Evolutionary conservation across 1,284 basidiomycete species (phyloP).

Genomic region (Marasmius fiardii): DNA sequence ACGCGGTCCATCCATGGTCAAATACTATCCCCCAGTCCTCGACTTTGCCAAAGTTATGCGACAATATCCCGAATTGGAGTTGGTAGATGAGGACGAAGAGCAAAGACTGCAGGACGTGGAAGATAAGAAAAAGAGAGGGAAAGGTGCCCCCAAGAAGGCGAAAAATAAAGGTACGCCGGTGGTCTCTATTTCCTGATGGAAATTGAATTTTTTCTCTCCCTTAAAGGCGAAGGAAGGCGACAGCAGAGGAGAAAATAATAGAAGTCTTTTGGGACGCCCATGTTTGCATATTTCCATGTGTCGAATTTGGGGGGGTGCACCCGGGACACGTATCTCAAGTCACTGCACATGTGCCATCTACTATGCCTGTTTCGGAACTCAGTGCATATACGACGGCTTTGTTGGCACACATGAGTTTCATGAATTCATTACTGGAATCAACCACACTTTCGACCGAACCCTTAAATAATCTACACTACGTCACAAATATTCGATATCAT

Average conservation of each 20-base stretch:
- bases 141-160: conserved; percentile 77
- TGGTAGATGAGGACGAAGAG: conserved; percentile 62
- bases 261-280: no score
- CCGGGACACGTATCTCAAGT: no score
- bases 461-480: background rate
- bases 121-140: conserved; percentile 68
- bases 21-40: conserved; percentile 68
- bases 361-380: no score
- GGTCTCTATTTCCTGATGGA: background rate
- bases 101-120: conserved; percentile 66
- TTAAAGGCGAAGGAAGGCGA: background rate
- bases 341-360: no score
- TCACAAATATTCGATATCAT: background rate
- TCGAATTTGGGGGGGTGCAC: no score
- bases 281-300: no score
- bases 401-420: no score
- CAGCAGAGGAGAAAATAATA: background rate
- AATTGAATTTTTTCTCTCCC: background rate
- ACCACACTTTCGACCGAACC: no score
- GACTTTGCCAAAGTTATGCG: conserved; percentile 49
- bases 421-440: no score
- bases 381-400: no score
- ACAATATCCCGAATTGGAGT: conserved; percentile 51
- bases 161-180: conserved; percentile 53
- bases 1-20: conserved; percentile 73